Evolutionary conservation across 371 early-diverging fungal genomes (phyloP).

Genomic region (Phascolomyces articulosus): DNA sequence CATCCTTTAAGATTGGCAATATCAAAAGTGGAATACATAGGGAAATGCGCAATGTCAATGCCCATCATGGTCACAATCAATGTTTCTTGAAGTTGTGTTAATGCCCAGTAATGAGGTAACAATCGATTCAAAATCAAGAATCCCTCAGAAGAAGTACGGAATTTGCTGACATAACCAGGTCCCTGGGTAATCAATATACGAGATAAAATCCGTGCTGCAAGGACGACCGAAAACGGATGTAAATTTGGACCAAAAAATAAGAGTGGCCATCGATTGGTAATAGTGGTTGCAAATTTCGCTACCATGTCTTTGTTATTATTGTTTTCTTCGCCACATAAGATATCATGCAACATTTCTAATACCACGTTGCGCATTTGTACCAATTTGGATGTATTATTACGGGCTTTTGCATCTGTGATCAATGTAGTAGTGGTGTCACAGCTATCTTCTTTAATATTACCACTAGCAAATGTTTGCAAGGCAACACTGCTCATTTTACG

Average conservation of each 20-base stretch:
- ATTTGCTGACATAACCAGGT: conserved; percentile 53
- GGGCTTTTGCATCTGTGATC: conserved; percentile 40
- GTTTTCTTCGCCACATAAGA: conserved; percentile 55
- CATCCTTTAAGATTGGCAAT: conserved; percentile 34
- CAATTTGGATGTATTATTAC: conserved; percentile 28
- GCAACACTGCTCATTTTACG: neutral
- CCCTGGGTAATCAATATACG: conserved; percentile 61
- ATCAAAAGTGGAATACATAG: conserved; percentile 50
- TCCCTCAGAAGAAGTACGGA: conserved; percentile 61
- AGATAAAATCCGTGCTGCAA: conserved; percentile 62
- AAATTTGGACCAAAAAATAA: conserved; percentile 62
- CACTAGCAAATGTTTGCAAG: neutral
- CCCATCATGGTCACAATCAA: conserved; percentile 64
- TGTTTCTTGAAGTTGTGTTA: conserved; percentile 63
- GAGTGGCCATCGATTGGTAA: conserved; percentile 76
- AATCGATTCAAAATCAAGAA: conserved; percentile 59
- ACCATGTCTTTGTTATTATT: conserved; percentile 44
- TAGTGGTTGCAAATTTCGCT: conserved; percentile 59
- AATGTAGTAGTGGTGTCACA: conserved; percentile 14
- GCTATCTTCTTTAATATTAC: neutral
- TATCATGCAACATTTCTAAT: conserved; percentile 74
- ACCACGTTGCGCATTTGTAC: conserved; percentile 69
- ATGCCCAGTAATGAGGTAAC: conserved; percentile 64
- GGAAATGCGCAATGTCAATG: conserved; percentile 58
- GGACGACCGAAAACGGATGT: conserved; percentile 63